These are phyloP conservation scores for Fusarium anguioides DNA, from an alignment of 2,329 filamentous ascomycete genomes.

Conservation along the genomic window DNA sequence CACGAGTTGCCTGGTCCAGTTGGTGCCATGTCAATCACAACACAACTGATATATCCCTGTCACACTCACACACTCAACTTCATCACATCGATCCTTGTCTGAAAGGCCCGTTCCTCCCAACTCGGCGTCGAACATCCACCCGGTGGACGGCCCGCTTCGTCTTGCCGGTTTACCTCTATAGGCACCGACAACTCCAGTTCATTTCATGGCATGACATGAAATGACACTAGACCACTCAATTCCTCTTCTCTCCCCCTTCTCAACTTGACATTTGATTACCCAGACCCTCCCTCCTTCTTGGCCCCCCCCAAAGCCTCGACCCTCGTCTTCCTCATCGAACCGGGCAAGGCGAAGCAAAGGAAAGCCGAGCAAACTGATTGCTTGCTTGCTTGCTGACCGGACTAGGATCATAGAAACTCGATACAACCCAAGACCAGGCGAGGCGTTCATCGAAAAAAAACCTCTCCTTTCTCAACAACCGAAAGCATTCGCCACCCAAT, in stretches of 20 bases:
- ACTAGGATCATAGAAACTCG: conserved; percentile 28
- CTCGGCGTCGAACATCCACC: conserved; percentile 18
- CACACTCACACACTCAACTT: neutral
- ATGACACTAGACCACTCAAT: conserved; percentile 16
- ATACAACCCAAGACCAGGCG: conserved; percentile 22
- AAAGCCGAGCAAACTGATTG: neutral
- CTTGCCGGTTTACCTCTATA: conserved; percentile 3
- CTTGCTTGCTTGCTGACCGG: conserved; percentile 8
- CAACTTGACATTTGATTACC: conserved; percentile 15
- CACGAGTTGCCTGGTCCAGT: conserved; percentile 17
- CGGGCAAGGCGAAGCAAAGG: neutral
- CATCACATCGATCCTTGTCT: conserved; percentile 7
- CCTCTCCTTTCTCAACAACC: conserved; percentile 22
- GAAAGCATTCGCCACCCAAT: conserved; percentile 35
- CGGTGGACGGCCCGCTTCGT: conserved; percentile 24
- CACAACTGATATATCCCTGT: conserved; percentile 15
- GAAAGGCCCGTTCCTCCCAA: conserved; percentile 16
- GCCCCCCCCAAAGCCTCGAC: conserved; percentile 4
- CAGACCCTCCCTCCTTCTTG: conserved; percentile 23
- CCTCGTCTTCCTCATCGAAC: conserved; percentile 2
- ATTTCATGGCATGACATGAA: neutral
- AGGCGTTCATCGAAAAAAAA: conserved; percentile 38
- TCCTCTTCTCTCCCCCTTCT: conserved; percentile 41
- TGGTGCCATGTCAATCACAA: conserved; percentile 16
- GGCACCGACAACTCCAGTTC: conserved; percentile 16